A percentile compares a stretch with the other conserved stretches of the same genome.
Conservation (phyloP, 1,284 basidiomycete species). For the Trichosporon sp. region DNA sequence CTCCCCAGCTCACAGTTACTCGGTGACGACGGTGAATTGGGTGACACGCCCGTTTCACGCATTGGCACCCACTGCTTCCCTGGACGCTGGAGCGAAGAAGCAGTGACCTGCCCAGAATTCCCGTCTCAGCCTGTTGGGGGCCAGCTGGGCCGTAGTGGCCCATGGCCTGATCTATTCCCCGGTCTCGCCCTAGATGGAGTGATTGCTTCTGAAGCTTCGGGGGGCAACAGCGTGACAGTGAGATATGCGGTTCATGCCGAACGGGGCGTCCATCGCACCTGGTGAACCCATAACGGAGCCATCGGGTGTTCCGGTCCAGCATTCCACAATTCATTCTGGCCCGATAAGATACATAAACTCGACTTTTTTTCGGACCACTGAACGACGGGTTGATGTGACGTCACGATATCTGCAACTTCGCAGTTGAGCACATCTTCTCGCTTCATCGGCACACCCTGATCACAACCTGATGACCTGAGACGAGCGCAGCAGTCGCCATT, state of each 20-base stretch:
- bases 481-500: neutral
- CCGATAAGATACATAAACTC: conserved; percentile 7
- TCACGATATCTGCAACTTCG: neutral
- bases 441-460: neutral
- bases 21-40: neutral
- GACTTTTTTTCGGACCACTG: neutral
- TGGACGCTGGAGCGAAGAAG: conserved; percentile 3
- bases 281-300: no score
- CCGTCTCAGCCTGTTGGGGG: neutral
- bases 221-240: conserved; percentile 6
- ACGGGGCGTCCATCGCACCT: neutral
- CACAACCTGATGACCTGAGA: neutral
- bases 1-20: neutral
- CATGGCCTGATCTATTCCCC: neutral
- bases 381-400: neutral
- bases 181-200: neutral
- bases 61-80: neutral
- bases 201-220: conserved; percentile 1
- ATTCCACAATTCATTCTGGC: neutral
- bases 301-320: neutral
- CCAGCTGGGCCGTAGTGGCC: neutral
- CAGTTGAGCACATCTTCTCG: neutral
- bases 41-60: conserved; percentile 13
- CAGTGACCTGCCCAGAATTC: neutral
- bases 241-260: neutral